Percentiles rank a stretch among this genome's conserved stretches.
These are phyloP conservation scores for Lineolata rhizophorae DNA, from an alignment of 495 filamentous ascomycete genomes.

Conservation along the genomic window DNA sequence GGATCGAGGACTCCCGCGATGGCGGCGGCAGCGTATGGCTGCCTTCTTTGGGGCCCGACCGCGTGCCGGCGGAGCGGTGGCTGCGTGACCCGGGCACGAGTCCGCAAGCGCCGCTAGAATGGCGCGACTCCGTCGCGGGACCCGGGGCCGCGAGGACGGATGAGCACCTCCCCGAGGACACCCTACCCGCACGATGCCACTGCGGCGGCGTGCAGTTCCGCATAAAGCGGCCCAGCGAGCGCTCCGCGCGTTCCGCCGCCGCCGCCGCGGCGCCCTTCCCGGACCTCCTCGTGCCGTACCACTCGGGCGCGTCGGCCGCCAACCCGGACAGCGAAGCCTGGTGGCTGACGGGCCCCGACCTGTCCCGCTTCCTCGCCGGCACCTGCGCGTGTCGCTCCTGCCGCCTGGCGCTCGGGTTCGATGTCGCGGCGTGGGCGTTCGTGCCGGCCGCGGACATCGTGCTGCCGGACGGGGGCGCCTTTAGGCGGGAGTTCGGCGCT, in stretches of 20 bases:
- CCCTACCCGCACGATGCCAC: conserved; percentile 20
- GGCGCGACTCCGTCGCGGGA: conserved; percentile 3
- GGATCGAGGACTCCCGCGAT: conserved; percentile 28
- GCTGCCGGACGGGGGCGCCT: conserved; percentile 13
- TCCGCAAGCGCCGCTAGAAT: conserved; percentile 9
- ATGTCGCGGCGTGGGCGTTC: conserved; percentile 48
- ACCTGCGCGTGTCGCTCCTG: conserved; percentile 45
- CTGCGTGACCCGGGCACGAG: conserved; percentile 3
- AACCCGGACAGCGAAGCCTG: conserved; percentile 27
- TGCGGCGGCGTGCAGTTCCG: conserved; percentile 25
- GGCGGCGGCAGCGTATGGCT: conserved; percentile 35
- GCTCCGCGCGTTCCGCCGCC: conserved; percentile 16
- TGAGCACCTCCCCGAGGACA: not conserved
- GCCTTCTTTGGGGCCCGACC: conserved; percentile 8
- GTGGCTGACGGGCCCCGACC: conserved; percentile 25
- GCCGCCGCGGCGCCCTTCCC: conserved; percentile 25
- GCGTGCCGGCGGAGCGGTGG: conserved; percentile 9
- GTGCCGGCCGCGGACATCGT: conserved; percentile 38
- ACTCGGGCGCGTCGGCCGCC: conserved; percentile 13
- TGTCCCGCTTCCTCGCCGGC: conserved; percentile 36
- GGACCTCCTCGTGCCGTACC: conserved; percentile 29
- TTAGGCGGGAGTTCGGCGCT: not conserved
- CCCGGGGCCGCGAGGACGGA: not conserved
- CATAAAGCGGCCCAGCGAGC: conserved; percentile 20
- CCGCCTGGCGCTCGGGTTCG: conserved; percentile 37